phyloP scores from a whole-genome alignment of 1,284 basidiomycete species.

The Phlebopus sp. region DNA sequence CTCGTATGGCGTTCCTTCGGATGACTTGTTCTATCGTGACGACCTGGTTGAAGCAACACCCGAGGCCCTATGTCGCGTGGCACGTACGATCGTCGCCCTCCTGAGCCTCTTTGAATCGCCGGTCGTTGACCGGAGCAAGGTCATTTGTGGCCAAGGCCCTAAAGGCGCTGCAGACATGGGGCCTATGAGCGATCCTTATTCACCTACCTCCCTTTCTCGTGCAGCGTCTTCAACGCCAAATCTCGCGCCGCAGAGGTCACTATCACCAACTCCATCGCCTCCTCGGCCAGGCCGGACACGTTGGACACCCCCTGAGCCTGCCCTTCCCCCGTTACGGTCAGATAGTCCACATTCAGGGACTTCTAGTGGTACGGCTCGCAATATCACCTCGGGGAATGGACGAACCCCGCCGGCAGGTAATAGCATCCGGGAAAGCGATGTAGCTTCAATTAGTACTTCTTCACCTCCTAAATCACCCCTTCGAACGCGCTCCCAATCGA shows the following conservation, averaged over 20 bases:
- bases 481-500: constrained; percentile 36
- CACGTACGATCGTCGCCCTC: constrained; percentile 63
- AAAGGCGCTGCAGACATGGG: constrained; percentile 16
- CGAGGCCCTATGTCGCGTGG: constrained; percentile 64
- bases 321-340: constrained; percentile 51
- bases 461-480: constrained; percentile 57
- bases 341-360: constrained; percentile 45
- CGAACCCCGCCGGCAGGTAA: constrained; percentile 16
- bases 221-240: constrained; percentile 65
- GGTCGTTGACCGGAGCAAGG: constrained; percentile 40
- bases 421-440: constrained; percentile 29
- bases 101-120: constrained; percentile 59
- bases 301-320: constrained; percentile 51
- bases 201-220: constrained; percentile 32
- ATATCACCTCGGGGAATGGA: constrained; percentile 15
- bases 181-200: constrained; percentile 31
- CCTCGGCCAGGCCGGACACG: constrained; percentile 40
- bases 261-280: constrained; percentile 29
- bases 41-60: constrained; percentile 62
- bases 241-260: constrained; percentile 35
- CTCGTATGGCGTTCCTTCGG: constrained; percentile 55
- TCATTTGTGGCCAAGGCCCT: constrained; percentile 40
- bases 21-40: constrained; percentile 66
- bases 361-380: constrained; percentile 31
- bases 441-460: constrained; percentile 35